phyloP scores from a whole-genome alignment of 2,329 filamentous ascomycete genomes.

The Beauveria varroae region DNA sequence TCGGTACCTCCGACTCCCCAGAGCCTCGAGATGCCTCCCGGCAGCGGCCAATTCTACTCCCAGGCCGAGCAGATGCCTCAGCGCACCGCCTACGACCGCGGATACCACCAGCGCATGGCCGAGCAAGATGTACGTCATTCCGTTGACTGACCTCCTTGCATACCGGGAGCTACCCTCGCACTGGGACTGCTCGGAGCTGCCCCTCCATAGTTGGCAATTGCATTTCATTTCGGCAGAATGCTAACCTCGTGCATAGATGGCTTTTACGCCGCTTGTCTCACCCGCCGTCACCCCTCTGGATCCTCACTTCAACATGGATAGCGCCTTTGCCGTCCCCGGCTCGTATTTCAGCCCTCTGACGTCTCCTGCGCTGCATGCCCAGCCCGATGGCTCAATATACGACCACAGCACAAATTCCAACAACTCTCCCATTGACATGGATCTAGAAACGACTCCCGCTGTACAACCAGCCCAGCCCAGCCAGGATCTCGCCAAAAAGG shows the following conservation, averaged over 20 bases:
- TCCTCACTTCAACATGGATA: constrained; percentile 55
- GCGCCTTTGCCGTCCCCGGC: constrained; percentile 54
- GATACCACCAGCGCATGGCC: constrained; percentile 58
- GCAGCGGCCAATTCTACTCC: constrained; percentile 49
- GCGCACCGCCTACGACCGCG: constrained; percentile 54
- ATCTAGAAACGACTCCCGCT: constrained; percentile 36
- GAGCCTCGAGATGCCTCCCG: constrained; percentile 67
- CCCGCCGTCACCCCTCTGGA: constrained; percentile 79
- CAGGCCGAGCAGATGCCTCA: constrained; percentile 46
- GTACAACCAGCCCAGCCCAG: constrained; percentile 28
- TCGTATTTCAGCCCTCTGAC: constrained; percentile 79
- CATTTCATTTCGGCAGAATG: neutral
- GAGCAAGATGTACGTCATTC: constrained; percentile 54
- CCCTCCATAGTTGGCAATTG: too few relatives aligned
- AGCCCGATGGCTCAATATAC: constrained; percentile 46
- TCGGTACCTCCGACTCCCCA: constrained; percentile 74
- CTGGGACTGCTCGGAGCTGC: too few relatives aligned
- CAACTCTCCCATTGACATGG: constrained; percentile 52
- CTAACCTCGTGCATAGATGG: constrained; percentile 43
- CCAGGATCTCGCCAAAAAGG: constrained; percentile 44
- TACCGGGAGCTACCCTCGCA: too few relatives aligned
- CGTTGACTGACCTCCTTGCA: too few relatives aligned
- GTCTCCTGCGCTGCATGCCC: constrained; percentile 71
- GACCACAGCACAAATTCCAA: constrained; percentile 37
- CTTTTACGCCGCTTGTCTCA: constrained; percentile 74